Conservation (phyloP, 164 flowering plant genomes). For the Cinnamomum micranthum region DNA sequence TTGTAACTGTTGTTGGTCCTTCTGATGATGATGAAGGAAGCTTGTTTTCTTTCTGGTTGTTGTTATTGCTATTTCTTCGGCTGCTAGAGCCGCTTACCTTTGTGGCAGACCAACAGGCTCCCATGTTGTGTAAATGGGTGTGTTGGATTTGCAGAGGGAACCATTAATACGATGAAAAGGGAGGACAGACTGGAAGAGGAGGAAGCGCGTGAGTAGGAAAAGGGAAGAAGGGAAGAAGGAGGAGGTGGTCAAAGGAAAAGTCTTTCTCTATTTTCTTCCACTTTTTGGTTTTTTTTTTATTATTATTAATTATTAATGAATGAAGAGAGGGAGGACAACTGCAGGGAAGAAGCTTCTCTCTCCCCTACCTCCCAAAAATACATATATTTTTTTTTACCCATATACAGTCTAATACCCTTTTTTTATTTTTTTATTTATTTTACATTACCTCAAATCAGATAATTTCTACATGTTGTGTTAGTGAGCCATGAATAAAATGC, state of each 20-base stretch:
- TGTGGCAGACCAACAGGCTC: constrained; percentile 62
- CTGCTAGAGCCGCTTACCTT: constrained; percentile 70
- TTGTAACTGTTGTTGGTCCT: constrained; percentile 3
- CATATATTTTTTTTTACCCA: no score
- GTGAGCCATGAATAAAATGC: no score
- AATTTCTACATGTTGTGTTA: no score
- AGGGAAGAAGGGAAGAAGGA: background rate
- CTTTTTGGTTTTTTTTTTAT: background rate
- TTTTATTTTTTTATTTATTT: no score
- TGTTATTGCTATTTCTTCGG: constrained; percentile 12
- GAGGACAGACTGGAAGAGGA: constrained; percentile 8
- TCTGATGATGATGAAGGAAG: background rate
- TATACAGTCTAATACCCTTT: no score
- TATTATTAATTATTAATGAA: background rate
- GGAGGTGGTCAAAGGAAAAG: constrained; percentile 25
- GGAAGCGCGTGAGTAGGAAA: background rate
- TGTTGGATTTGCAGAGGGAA: background rate
- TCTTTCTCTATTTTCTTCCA: background rate
- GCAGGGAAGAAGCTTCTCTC: background rate
- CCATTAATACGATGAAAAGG: background rate
- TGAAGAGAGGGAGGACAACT: constrained; percentile 3
- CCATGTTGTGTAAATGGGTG: constrained; percentile 43
- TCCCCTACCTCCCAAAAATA: background rate
- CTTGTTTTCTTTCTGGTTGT: constrained; percentile 16
- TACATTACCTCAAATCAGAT: no score